Evolutionary conservation across 192 early-diverging fungal genomes (phyloP), one percentile per base, ranked within the genome.

Genomic region (Entomortierella beljakovae): DNA sequence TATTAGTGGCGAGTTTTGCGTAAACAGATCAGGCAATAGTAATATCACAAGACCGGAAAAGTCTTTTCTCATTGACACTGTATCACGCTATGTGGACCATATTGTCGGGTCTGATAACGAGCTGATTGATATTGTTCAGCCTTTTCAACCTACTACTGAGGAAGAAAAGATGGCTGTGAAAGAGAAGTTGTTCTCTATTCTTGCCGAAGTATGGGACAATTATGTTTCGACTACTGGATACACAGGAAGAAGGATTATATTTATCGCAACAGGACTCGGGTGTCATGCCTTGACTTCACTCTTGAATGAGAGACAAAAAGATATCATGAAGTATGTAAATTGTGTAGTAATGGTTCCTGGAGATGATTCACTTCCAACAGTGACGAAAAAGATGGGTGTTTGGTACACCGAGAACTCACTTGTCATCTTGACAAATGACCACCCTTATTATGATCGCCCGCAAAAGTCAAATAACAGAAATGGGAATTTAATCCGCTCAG

Each of bases 231-330:
- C 67, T 7, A 64, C 68, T 26, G 67, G 63, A 26, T 52, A 55
- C 20, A 55, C 65, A 29, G 59, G 59, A 16, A 50, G 69, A 7
- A 48, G 68, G 33, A 71, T 84, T 15, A 33, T 84, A 20, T 50
- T 84, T 40, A 32, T 84, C 26, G 82, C 69, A 15, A 54, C 82
- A 13, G 79, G 82, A 53, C 69, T 76, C 52, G 82, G 82, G 2
- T 84, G 82, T 52, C 68, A 70, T 37, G 75, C 69, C 16, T 18
- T 84, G 56, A 60, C 68, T 0, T 49, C 70, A 23, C 68, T 81
- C 29, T 73, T 84, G 62, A 81, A 76, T 32, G 79, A 81, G 28
- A 48, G 80, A 32, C 79, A 82, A 32, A 71, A 68, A 18, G 61
- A 70, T 7, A 61, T 82, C 11, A 33, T 53, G 16, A 59, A 64